These are phyloP conservation scores for Leucosporidium scottii DNA, from an alignment of 768 basidiomycete genomes.

Conservation along the genomic window DNA sequence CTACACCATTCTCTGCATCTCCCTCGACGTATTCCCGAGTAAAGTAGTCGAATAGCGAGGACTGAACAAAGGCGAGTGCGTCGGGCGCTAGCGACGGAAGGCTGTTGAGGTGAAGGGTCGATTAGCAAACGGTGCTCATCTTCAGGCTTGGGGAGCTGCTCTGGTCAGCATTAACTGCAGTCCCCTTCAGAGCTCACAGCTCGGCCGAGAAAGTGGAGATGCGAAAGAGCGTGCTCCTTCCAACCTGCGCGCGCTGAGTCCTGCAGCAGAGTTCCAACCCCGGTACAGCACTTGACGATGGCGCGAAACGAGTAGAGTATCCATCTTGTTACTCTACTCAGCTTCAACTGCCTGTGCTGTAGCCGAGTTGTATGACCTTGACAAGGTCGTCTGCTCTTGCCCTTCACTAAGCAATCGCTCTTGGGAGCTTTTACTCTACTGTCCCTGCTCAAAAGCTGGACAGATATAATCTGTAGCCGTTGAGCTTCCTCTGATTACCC, in stretches of 20 bases:
- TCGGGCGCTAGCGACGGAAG: constrained; percentile 24
- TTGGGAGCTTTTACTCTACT: neutral
- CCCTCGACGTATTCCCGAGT: constrained; percentile 28
- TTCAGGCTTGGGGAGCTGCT: neutral
- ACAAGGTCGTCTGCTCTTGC: neutral
- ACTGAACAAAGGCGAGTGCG: constrained; percentile 23
- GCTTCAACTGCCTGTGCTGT: too few species aligned
- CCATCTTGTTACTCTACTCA: too few species aligned
- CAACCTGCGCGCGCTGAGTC: too few species aligned
- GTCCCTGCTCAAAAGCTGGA: neutral
- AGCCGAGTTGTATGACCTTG: too few species aligned
- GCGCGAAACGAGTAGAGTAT: too few species aligned
- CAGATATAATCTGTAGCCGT: too few species aligned
- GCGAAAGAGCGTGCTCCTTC: neutral
- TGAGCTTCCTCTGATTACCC: neutral
- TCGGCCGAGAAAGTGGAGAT: neutral
- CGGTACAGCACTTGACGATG: too few species aligned
- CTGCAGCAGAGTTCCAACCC: too few species aligned
- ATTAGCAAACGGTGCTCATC: constrained; percentile 4
- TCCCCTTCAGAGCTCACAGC: neutral
- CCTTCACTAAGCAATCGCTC: neutral
- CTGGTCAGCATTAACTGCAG: neutral
- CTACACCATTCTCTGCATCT: constrained; percentile 26
- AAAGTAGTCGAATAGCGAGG: constrained; percentile 30
- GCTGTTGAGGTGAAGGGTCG: neutral